Evolutionary conservation across 805 yeast species (phyloP), one percentile per base, ranked within the genome.

Genomic region (Candida adriatica): DNA sequence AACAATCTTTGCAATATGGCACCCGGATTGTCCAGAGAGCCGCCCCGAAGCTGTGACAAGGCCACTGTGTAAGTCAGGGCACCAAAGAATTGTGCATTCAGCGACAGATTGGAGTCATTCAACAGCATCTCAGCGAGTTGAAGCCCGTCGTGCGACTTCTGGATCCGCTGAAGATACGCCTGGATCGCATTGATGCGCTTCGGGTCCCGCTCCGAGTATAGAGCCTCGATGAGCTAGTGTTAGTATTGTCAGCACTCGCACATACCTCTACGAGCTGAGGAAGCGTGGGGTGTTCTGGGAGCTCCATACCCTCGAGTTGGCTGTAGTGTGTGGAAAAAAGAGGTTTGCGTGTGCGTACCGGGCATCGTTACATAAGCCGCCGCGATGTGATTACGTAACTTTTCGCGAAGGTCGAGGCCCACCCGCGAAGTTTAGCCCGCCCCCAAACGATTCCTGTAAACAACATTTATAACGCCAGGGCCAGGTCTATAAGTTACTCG

Each of bases 41-140:
- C 41, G 6, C 45, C 41, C n/a, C 35, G 31, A 19, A 35, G 28
- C 14, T 25, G 24, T 18, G 71, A 73, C 26, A 80, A 54, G 41
- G 68, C 62, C 5, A 85, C 92, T 0, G 85, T 70, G 37, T 73
- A 75, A 0, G 95, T 85, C 35, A 82, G 64, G 0, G 94, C 94
- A 1, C 94, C 95, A 47, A 85, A 79, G 51, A 79, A 85, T 47
- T 75, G 73, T 39, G 77, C 71, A 35, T 70, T 70, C 26, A 59
- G 43, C 1, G 71, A 64, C 4, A 49, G 47, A 3, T 51, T 48
- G 3, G 33, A 32, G 22, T 56, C 51, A 3, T 55, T 39, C 6
- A 85, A 57, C 14, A 85, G 60, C 24, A 55, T 43, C 21, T 68
- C 63, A 0, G 88, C 94, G 16, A 85, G 48, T 3, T 43, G 41